Base-by-base conservation (phyloP, 2,329 filamentous ascomycete species). In the Alternaria postmessia region DNA sequence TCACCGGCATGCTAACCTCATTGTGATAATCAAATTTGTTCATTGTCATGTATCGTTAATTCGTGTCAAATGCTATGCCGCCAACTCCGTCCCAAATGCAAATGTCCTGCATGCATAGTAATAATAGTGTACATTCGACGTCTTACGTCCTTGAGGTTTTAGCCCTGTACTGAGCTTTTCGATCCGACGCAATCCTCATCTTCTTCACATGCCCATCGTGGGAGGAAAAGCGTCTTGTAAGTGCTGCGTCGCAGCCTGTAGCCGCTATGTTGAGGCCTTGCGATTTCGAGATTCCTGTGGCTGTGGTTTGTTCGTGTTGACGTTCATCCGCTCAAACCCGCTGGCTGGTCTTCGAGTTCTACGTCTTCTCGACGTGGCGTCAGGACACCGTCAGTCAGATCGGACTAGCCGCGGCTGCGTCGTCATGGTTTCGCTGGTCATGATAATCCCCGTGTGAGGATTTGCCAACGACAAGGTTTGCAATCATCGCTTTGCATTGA, bases 31-130 rank as follows among this genome's bases (percentile, higher is more conserved):
- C 5, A 14, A 32, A 34, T 56, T 56, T 16, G n/a, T 57, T 57
- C 20, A 22, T 47, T 28, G 20, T 39, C 18, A 26, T 49, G 11
- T 16, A 38, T 56, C 57, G 22, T 59, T 32, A 56, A 9, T 32
- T 53, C 51, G 28, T 53, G 5, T 7, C 20, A 16, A 44, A 22
- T 32, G 32, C 28, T 22, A 42, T 49, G 20, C 32, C 20, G 34
- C 26, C 20, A 22, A 38, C 51, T 46, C 51, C 52, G 4, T 12
- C 41, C 52, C 32, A 46, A 11, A 46, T 56, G 36, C 52, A 51
- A 59, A 28, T 56, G 32, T 28, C 39, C 52, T 22, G 32, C 26
- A 34, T 56, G 39, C 32, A 44, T 56, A 3, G n/a, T 51, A 32
- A 14, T 28, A 46, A n/a, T 38, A 46, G 24, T 51, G 39, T 56